Conservation (phyloP, 2,329 filamentous ascomycete genomes). For the Sclerotinia nivalis region DNA sequence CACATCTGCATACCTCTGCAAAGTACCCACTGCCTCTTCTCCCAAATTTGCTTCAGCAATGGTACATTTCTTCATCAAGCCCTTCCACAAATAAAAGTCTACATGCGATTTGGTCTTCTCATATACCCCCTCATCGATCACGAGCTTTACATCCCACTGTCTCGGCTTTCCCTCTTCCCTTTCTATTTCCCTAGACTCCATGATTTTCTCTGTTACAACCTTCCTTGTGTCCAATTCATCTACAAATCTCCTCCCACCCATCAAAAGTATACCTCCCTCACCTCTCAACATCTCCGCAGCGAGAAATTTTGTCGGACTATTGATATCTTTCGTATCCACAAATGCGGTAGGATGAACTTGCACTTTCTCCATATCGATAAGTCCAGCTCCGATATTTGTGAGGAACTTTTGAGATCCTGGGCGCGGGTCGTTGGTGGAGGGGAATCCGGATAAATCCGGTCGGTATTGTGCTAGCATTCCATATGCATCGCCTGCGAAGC, state of each 20-base stretch:
- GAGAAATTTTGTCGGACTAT: constrained; percentile 58
- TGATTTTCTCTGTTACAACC: constrained; percentile 55
- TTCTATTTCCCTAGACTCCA: constrained; percentile 39
- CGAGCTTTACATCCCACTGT: constrained; percentile 60
- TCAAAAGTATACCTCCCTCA: constrained; percentile 60
- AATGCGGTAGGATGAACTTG: constrained; percentile 68
- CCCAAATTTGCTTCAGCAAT: constrained; percentile 49
- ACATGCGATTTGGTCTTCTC: constrained; percentile 55
- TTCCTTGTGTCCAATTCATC: constrained; percentile 63
- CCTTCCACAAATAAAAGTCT: constrained; percentile 64
- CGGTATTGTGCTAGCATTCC: constrained; percentile 58
- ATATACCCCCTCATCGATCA: constrained; percentile 60
- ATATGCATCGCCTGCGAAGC: constrained; percentile 61
- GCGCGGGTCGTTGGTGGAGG: constrained; percentile 62
- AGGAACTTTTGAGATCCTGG: constrained; percentile 54
- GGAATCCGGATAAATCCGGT: constrained; percentile 58
- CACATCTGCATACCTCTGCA: constrained; percentile 52
- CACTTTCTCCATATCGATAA: constrained; percentile 52
- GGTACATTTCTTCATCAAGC: constrained; percentile 57
- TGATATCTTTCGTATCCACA: constrained; percentile 52
- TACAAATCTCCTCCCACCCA: constrained; percentile 55
- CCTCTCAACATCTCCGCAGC: constrained; percentile 64
- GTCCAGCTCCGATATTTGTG: constrained; percentile 44
- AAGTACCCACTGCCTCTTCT: constrained; percentile 44
- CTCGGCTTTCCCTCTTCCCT: constrained; percentile 39